Evolutionary conservation across 768 basidiomycete species (phyloP), one percentile per base, ranked within the genome.

Genomic region (Tremella yokohamensis): DNA sequence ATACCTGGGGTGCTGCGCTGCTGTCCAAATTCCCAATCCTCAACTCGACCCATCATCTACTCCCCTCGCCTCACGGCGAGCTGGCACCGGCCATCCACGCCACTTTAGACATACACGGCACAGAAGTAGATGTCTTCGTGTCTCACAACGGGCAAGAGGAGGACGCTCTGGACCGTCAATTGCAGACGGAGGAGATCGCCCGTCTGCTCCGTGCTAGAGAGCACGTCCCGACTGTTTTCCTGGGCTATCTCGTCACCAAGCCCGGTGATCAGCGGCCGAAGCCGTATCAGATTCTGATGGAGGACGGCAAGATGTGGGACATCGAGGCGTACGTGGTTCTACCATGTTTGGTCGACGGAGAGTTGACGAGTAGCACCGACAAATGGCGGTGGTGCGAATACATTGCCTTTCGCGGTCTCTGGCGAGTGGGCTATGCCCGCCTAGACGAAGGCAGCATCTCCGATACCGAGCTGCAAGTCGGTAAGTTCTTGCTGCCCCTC

Each of bases 141-240:
- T 82, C 89, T 0, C 91, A 94, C 64, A 93, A 94, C 70, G 91
- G 91, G 6, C 91, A 94, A 82, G 90, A 93, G 82, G 88, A 92
- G 72, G 89, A 91, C 48, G 83, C 87, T 0, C 74, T 90, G n/a
- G 91, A 94, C 72, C 83, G 91, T 57, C 87, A 92, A 71, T 77
- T 93, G 24, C 91, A 94, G 69, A 87, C 87, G 53, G 84, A 75
- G 20, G 89, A 87, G 68, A 79, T 94, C 53, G 91, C 87, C 1
- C 81, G 85, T 38, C 85, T 93, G 49, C 89, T 92, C 84, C 78
- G 83, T 0, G 80, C 80, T 19, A 79, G 83, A 6, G 84, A 87
- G 57, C 87, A 87, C 19, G 78, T 82, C 22, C 90, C 90, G 0
- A 83, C 87, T 2, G 61, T 72, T 0, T 74, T 77, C 56, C 48